Base-by-base conservation (phyloP, 176 grass and related monocot species). In the Oryza meridionalis region DNA sequence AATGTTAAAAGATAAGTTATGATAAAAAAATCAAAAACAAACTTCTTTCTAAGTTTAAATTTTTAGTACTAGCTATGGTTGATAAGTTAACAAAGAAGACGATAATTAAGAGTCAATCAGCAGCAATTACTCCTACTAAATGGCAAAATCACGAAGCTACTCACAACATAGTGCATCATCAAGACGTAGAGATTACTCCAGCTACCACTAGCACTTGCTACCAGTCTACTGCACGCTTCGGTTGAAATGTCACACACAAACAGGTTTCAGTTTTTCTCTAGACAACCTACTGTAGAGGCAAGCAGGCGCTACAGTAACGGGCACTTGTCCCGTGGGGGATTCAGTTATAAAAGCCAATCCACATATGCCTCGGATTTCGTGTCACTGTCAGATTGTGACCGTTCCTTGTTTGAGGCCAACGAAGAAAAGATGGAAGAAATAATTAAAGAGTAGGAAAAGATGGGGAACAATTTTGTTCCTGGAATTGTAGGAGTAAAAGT, bases 301-400 rank as follows among this genome's bases (percentile, higher is more conserved):
- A 45, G 16, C 43, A 61, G 10, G 16, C 2, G 40, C 22, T 21
- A 81, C 88, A 82, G 79, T 82, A 68, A 40, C 58, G 21, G 78
- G 88, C 83, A 59, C 83, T 82, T 70, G 83, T 72, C 83, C 88
- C 82, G 88, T 53, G 82, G 88, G 50, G 71, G 77, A 72, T 89
- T 81, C 77, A 43, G 71, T 40, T 78, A 24, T 44, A 53, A 67
- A 10, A 42, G 4, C 6, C 63, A 32, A 12, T 55, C 11, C 50
- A 45, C 22, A 55, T 11, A 25, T 0, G 73, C 67, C 2, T 83
- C 32, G 80, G 49, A 12, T 1, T 7, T 24, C 17, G 59, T 15
- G 87, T 70, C 7, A 11, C 45, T 3, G 69, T 49, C 63, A 6
- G 87, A 85, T 15, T 24, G 82, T 61, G 82, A 85, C 87, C 15